Evolutionary conservation across 192 early-diverging fungal genomes (phyloP).

Genomic region (Powellomyces hirtus): DNA sequence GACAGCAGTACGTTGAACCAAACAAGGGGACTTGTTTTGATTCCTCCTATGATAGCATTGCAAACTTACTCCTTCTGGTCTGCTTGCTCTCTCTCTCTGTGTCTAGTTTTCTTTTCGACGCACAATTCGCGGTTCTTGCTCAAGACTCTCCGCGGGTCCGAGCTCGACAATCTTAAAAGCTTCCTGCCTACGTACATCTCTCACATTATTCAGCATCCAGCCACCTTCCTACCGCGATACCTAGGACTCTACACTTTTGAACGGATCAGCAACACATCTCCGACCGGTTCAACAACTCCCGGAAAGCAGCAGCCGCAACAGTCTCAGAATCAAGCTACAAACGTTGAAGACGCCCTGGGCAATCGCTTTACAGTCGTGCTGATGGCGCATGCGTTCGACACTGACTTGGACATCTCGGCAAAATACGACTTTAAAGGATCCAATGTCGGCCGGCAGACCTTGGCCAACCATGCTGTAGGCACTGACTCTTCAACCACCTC

Average conservation of each 20-base stretch:
- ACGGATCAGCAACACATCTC: neutral
- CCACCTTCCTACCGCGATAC: conserved; percentile 40
- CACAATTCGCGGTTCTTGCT: conserved; percentile 30
- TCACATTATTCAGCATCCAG: conserved; percentile 18
- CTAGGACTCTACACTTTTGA: conserved; percentile 46
- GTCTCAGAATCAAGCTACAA: neutral
- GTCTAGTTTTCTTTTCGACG: conserved; percentile 43
- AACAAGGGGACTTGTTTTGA: neutral
- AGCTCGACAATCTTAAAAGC: conserved; percentile 31
- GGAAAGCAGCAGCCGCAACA: neutral
- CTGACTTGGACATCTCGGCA: conserved; percentile 7
- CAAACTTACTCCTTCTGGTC: too few species aligned
- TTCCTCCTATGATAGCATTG: neutral
- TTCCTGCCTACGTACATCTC: conserved; percentile 37
- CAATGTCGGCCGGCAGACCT: conserved; percentile 31
- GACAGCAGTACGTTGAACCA: conserved; percentile 11
- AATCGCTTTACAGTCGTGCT: conserved; percentile 33
- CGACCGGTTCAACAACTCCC: neutral
- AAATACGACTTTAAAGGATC: conserved; percentile 46
- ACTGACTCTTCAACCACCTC: neutral
- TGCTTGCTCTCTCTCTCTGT: neutral
- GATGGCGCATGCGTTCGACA: conserved; percentile 42
- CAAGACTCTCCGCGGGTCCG: conserved; percentile 39
- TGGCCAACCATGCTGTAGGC: neutral
- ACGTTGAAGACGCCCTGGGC: conserved; percentile 15